Evolutionary conservation across 2,329 filamentous ascomycete species (phyloP), one percentile per base, ranked within the genome.

Genomic region (Trichoderma guizhouense): DNA sequence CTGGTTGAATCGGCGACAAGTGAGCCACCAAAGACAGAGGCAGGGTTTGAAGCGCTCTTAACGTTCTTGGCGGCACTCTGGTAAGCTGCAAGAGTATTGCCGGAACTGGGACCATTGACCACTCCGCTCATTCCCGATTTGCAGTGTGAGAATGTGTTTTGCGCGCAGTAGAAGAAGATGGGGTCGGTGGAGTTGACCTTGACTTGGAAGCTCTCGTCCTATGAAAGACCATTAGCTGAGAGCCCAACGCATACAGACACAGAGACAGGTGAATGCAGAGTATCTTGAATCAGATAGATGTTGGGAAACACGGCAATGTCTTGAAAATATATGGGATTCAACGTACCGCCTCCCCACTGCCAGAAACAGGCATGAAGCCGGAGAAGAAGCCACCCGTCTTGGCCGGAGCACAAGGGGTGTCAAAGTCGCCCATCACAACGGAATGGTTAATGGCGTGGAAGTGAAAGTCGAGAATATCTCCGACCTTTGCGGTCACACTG

Each of bases 91-190:
- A 74, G 73, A 7, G 74, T 76, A 12, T 69, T 34, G 18, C 32
- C 57, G 18, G 14, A 21, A 0, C 9, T n/a, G 18, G 57, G 57
- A 1, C 28, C 24, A 57, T 77, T 78, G 71, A 78, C 72, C 7
- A 73, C 75, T 21, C 74, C 76, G 11, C 75, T 63, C 77, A 78
- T 77, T 28, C 76, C 76, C 39, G 39, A 43, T 67, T 72, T 67
- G 66, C 77, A 78, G 57, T 78, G 74, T 7, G 58, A 47, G 14
- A 72, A 70, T 51, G 14, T 24, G 43, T 57, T 60, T 14, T 62
- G 64, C 7, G 74, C 71, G 61, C 74, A 78, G 73, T 78, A 78
- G 70, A 77, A 76, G 61, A 76, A 74, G 14, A 78, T 69, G 26
- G 77, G 76, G 7, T 76, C 69, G 15, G 75, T 77, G 18, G 72